Evolutionary conservation across 2,329 filamentous ascomycete species (phyloP), one percentile per base, ranked within the genome.

Genomic region (Colletotrichum phormii): DNA sequence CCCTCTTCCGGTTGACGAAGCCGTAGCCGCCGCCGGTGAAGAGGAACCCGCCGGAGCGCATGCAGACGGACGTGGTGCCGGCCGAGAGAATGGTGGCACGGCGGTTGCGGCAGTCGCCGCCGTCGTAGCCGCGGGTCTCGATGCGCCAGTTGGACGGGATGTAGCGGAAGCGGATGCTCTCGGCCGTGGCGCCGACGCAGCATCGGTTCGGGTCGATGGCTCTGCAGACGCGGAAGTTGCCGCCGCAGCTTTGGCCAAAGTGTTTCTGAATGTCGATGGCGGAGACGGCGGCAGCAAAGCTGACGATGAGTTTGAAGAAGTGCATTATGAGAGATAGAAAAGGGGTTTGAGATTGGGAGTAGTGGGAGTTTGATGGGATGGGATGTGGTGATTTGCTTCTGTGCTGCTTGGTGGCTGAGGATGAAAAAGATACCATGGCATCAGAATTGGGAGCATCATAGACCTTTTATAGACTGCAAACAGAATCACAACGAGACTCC

Each of bases 111-210:
- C 54, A 57, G 54, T 31, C 24, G 54, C 54, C 54, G 13, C 54
- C 54, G 54, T 57, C 54, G 54, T 57, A 57, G 54, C 54, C 54
- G 24, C 54, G 54, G 54, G 4, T 6, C 54, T 57, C 54, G 24
- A 57, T 57, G 54, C 54, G 54, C 54, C 54, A 57, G 24, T 57
- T 57, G 54, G 54, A 57, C 11, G 54, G 54, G 24, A 57, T 57
- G 54, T 57, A 57, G 54, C 54, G 54, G 54, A 57, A 57, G 54
- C 31, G 54, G 54, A 57, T 3, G 54, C 54, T 57, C 54, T 26
- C 29, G 54, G 54, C 54, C 13, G 54, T 57, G 54, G 24, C 54
- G 54, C 54, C 54, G 54, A 8, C 13, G 54, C 54, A 57, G 54
- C 54, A 49, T 8, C 3, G 3, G 42, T 49, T 49, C 18, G 42